A percentile compares a stretch with the other conserved stretches of the same genome.
Conservation (phyloP, 192 early-diverging fungal genomes). For the Coemansia sp. region DNA sequence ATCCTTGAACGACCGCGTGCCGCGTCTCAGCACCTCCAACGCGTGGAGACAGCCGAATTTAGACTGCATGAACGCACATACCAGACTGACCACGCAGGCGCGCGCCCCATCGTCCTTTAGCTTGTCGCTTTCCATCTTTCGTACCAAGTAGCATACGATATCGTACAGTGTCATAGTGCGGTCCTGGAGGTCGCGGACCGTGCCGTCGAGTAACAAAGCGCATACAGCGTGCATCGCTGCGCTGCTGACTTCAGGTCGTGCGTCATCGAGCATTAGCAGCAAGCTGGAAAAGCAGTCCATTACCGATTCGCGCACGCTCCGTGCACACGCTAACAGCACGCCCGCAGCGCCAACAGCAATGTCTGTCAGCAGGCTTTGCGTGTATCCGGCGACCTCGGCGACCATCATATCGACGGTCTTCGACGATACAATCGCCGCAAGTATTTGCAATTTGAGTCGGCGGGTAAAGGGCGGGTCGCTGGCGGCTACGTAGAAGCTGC, state of each 20-base stretch:
- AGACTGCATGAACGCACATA: conserved; percentile 72
- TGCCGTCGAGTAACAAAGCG: conserved; percentile 39
- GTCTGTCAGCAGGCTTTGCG: conserved; percentile 28
- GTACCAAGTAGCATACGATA: conserved; percentile 37
- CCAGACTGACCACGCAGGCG: conserved; percentile 84
- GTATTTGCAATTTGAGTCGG: conserved; percentile 81
- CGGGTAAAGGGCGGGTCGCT: conserved; percentile 78
- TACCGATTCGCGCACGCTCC: conserved; percentile 47
- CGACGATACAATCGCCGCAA: conserved; percentile 68
- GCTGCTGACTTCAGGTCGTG: conserved; percentile 19
- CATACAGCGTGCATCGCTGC: conserved; percentile 35
- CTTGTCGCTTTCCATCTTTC: conserved; percentile 15
- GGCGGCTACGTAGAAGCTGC: conserved; percentile 79
- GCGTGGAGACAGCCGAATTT: conserved; percentile 61
- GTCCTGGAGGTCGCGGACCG: conserved; percentile 35
- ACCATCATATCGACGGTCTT: conserved; percentile 69
- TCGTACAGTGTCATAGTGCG: conserved; percentile 47
- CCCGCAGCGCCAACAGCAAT: conserved; percentile 26
- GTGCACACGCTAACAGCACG: conserved; percentile 40
- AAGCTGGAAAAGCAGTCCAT: conserved; percentile 52
- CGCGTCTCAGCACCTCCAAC: conserved; percentile 80
- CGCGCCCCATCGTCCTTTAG: conserved; percentile 57
- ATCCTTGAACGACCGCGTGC: conserved; percentile 57
- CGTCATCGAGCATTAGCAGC: conserved; percentile 23
- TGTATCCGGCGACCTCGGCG: conserved; percentile 65